phyloP scores from a whole-genome alignment of 352 stramenopile species.

The Globisporangium okanoganense region DNA sequence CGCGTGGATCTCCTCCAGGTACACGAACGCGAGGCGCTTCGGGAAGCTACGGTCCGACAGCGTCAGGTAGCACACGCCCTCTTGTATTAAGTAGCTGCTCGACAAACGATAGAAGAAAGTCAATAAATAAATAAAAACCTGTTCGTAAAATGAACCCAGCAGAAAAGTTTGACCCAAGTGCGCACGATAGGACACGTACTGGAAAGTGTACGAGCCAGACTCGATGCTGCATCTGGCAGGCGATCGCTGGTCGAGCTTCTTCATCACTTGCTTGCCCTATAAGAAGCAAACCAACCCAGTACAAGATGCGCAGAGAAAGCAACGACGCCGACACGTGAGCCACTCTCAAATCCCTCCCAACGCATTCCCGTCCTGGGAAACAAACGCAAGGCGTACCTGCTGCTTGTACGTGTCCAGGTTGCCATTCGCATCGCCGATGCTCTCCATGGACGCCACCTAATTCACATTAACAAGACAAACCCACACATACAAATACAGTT shows the following conservation, averaged over 20 bases:
- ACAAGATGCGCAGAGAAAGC: not conserved
- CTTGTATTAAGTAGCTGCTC: conserved; percentile 94
- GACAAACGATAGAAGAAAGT: not conserved
- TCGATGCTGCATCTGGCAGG: conserved; percentile 94
- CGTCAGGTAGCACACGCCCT: conserved; percentile 97
- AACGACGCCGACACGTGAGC: not conserved
- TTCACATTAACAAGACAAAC: not conserved
- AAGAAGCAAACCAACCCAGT: not conserved
- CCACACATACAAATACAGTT: not conserved
- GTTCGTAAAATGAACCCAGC: not conserved
- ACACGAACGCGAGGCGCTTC: conserved; percentile 97
- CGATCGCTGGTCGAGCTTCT: conserved; percentile 88
- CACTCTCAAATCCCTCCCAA: too few species aligned
- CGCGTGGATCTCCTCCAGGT: conserved; percentile 94
- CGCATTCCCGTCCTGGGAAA: too few species aligned
- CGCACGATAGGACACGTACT: conserved; percentile 82
- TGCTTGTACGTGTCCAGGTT: conserved; percentile 90
- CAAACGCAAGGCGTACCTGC: conserved; percentile 29
- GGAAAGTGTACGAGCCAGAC: conserved; percentile 89
- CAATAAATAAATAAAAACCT: not conserved
- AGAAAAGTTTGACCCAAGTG: too few species aligned
- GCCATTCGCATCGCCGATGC: conserved; percentile 69
- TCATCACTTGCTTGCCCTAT: conserved; percentile 93
- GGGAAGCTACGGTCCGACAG: conserved; percentile 95
- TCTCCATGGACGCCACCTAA: conserved; percentile 93